Evolutionary conservation across 2,329 filamentous ascomycete genomes (phyloP), one percentile per base, ranked within the genome.

Genomic region (Fusarium mundagurra): DNA sequence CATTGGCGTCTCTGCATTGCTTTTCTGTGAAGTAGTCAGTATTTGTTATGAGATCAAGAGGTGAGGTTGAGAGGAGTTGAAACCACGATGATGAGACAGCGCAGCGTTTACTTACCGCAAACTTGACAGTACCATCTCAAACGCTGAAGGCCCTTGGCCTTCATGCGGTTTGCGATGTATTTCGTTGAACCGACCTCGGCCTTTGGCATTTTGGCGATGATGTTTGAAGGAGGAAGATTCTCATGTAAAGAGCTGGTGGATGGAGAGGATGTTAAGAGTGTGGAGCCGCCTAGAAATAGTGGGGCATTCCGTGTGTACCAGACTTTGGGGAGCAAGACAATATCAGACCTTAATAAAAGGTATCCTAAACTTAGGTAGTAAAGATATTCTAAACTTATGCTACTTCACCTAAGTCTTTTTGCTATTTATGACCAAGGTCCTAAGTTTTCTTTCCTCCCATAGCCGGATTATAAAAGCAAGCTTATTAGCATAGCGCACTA

Each of bases 181-280:
- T 98, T 98, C n/a, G 92, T 94, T 64, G 92, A 94, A 73, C 96
- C 96, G 61, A 94, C 92, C 86, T 98, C 96, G 79, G 96, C 96
- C 86, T 94, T 94, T 61, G 92, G 92, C 96, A 98, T 98, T 60
- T 81, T 92, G 85, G 60, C 27, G 69, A 34, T 45, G 45, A 63
- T 67, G 58, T 74, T 45, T 51, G 18, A 64, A 48, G 58, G 27
- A 67, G 63, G 39, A 48, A 71, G 41, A n/a, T 64, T 33, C 43
- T 24, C 13, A 44, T n/a, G 14, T 24, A 27, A 29, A 39, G 31
- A 29, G 50, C n/a, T 36, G 24, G 55, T 54, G 41, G 63, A 57
- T 54, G 50, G 50, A 51, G 29, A 70, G 36, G 38, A 10, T 31
- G 31, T 39, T 36, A 41, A 53, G 20, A 41, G 43, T 38, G 50